Percentiles rank a stretch among this genome's conserved stretches.
These are phyloP conservation scores for Akanthomyces uredinophilus DNA, from an alignment of 2,329 filamentous ascomycete genomes.

Conservation along the genomic window DNA sequence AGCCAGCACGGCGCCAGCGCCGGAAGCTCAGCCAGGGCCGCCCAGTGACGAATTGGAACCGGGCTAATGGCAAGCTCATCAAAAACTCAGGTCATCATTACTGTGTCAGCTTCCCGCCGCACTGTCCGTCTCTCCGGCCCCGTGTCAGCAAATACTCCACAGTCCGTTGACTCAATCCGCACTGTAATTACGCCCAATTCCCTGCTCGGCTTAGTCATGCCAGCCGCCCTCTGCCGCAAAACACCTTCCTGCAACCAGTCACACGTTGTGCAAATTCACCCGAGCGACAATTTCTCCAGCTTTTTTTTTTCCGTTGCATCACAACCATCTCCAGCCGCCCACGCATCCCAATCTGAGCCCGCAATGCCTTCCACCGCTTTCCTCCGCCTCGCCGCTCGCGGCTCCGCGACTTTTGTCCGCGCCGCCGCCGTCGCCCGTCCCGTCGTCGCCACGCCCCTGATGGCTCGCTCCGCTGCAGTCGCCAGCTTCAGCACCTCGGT, in stretches of 20 bases:
- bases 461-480: constrained; percentile 47
- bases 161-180: constrained; percentile 21
- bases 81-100: constrained; percentile 9
- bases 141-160: background rate
- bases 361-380: constrained; percentile 62
- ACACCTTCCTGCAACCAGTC: constrained; percentile 26
- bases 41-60: constrained; percentile 21
- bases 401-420: constrained; percentile 54
- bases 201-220: constrained; percentile 30
- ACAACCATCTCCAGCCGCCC: constrained; percentile 17
- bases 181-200: constrained; percentile 23
- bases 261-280: constrained; percentile 15
- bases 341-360: constrained; percentile 23
- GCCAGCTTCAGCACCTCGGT: constrained; percentile 60
- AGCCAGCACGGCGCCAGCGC: background rate
- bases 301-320: background rate
- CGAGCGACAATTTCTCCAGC: constrained; percentile 10
- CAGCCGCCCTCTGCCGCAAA: constrained; percentile 23
- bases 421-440: constrained; percentile 58
- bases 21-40: background rate
- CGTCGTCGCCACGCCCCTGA: constrained; percentile 49
- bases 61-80: constrained; percentile 21
- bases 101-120: constrained; percentile 9
- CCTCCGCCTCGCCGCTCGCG: constrained; percentile 67
- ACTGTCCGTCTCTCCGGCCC: constrained; percentile 17